Evolutionary conservation across 331 rosid genomes (phyloP), one percentile per base, ranked within the genome.

Genomic region (Acacia concinna): DNA sequence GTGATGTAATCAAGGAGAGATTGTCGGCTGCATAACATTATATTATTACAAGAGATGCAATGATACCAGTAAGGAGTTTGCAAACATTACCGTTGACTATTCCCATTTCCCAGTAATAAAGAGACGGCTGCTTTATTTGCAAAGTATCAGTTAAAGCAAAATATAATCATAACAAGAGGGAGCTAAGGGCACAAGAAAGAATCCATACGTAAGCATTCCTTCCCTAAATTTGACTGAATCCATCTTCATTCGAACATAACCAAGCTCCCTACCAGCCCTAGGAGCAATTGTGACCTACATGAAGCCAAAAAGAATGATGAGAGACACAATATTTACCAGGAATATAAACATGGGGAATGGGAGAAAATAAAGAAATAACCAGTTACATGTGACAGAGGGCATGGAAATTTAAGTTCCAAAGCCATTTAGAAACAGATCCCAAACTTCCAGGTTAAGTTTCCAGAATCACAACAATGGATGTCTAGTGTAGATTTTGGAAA

Each of bases 261-360:
- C 99, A 84, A 95, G 73, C 63, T 95, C 99, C 89, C 99, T 88
- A 73, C 98, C 99, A 79, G 99, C 97, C 88, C 99, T 91, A 83
- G 99, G 99, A 81, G 99, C 97, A 83, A 95, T 93, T 62, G 99
- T 95, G 80, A 95, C 87, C 99, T 95, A 87, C 88, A 82, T 20
- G 84, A 81, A 68, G 78, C 65, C 65, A 81, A 73, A 73, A 47
- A 82, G 60, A 81, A 74, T 27, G 65, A 38, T 38, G 4, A 57
- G 56, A 23, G 17, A 52, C 57, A 76, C 17, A 44, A 23, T 44
- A 70, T 46, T 75, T 66, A 32, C 62, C 66, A 64, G 64, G 28
- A 59, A 25, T 27, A 25, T 8, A 25, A 25, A 59, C 21, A 56
- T 56, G 38, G 27, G 41, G 23, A 73, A 65, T 56, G 54, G 56